Base-by-base conservation (phyloP, 139 green algal species). In the Spirogloea muscicola region DNA sequence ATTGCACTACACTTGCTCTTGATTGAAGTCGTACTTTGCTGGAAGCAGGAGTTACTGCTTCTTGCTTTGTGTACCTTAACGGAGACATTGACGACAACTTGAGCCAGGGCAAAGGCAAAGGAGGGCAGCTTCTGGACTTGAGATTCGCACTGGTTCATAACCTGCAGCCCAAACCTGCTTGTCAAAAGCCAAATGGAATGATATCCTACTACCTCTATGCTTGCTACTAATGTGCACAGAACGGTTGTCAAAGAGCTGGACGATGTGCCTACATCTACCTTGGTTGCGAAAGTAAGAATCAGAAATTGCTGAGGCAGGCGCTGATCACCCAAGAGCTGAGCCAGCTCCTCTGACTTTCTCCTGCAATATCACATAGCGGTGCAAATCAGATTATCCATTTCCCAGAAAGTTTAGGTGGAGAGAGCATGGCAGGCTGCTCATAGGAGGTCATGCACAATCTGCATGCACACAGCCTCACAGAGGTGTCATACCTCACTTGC, bases 121-220 rank as follows among this genome's bases (percentile, higher is more conserved):
- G 76, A 57, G 16, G 77, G 76, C 33, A 84, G 80, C 69, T 84
- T 68, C 46, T 65, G 82, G 4, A 85, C 77, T 48, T 84, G 77
- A 4, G 63, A 60, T 43, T 84, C 75, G 40, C 74, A 84, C 44
- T 84, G 77, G 1, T 49, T 77, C 41, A 84, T 21, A 3, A 84
- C 10, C 74, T 84, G 51, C 58, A 4, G 36, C 31, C 13, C 10
- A 13, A 13, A 13, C 10, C 13, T 51, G 10, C 43, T 51, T 51
- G 10, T 51, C 43, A 51, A 51, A 51, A 13, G 43, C 43, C n/a
- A n/a, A n/a, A n/a, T n/a, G n/a, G n/a, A n/a, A n/a, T n/a, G n/a
- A n/a, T n/a, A n/a, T n/a, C n/a, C n/a, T n/a, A n/a, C n/a, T n/a
- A n/a, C n/a, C n/a, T n/a, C n/a, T n/a, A n/a, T n/a, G n/a, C n/a